Evolutionary conservation across 2,329 filamentous ascomycete genomes (phyloP), one percentile per base, ranked within the genome.

Genomic region (Metarhizium brunneum): DNA sequence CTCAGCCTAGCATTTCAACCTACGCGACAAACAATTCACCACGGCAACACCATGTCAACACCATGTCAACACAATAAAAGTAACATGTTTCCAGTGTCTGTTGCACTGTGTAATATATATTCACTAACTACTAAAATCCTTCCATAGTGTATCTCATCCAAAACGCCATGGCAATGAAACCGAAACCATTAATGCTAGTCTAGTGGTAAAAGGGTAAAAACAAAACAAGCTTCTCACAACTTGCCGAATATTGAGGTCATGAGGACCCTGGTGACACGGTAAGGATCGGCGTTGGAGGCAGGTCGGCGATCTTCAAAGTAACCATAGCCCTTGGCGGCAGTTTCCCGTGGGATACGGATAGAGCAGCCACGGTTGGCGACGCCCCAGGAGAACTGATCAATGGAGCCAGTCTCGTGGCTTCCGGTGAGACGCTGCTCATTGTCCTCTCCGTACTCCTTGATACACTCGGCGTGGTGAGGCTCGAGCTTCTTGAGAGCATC

Each of bases 371-470:
- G 91, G 86, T 97, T 92, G 73, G 94, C 94, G 59, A 97, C 86
- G 69, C 94, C 92, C 74, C 86, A 97, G 65, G 84, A 85, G 83
- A 99, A 99, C 72, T 87, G 83, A 70, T 99, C 92, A 68, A 96
- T 96, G 65, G 81, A 84, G 50, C 92, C 92, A 11, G 94, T 99
- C 85, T 99, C 94, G 76, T 96, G 90, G 63, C 83, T 82, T 65
- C 94, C 94, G 54, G 92, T 97, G 66, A 97, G 87, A 69, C 94
- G 92, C 65, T 87, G 83, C 65, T 94, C 90, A 79, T 99, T 99
- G 73, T 92, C 92, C 80, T 95, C 90, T 68, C 94, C 91, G 71
- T 96, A 96, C 64, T 95, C 91, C 64, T 87, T 86, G 75, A 95
- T 95, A 83, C 89, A 92, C 80, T 91, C 87, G 63, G 76, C 73